Base-by-base conservation (phyloP, 179 eudicot species). In the Nepenthes alata region DNA sequence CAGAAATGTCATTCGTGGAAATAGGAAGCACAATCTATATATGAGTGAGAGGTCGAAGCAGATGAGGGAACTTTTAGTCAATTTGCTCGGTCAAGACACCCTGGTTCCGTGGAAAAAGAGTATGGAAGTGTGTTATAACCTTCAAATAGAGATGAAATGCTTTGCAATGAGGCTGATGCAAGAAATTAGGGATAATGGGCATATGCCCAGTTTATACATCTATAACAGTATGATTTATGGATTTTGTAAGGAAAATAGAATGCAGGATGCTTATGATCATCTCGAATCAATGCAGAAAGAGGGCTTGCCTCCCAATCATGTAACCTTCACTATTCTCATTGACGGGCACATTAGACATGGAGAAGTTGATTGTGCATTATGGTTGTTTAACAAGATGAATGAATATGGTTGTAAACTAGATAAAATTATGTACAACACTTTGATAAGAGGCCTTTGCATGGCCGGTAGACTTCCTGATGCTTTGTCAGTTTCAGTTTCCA, bases 241-340 rank as follows among this genome's bases (percentile, higher is more conserved):
- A 34, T 54, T 69, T 65, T 77, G 84, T 49, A 67, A 72, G 72
- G 71, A 60, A 9, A 57, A 59, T 13, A 58, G 55, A 64, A 69
- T 77, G 74, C 39, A 72, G 11, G 65, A 66, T 53, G 84, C 84
- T 5, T 80, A 80, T 63, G 62, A 50, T 48, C 69, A 63, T 69
- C 61, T 77, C 52, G 55, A 72, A 59, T 10, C 10, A 39, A 80
- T 80, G 81, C 62, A 58, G 61, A 72, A 66, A 50, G 62, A 74
- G 10, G 77, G 81, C 25, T 2, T 77, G 48, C 48, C 7, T 54
- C 84, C 79, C 37, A 80, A 80, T 74, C 72, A 68, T 47, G 84
- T 69, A 59, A 80, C 81, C 64, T 77, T 68, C 69, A 74, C 81
- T 8, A 77, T 77, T 59, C 77, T 80, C 36, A 80, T 80, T 35